Percentiles rank a stretch among this genome's conserved stretches.
Conservation (phyloP, 2,329 filamentous ascomycete genomes). For the Pseudocercospora fijiensis region DNA sequence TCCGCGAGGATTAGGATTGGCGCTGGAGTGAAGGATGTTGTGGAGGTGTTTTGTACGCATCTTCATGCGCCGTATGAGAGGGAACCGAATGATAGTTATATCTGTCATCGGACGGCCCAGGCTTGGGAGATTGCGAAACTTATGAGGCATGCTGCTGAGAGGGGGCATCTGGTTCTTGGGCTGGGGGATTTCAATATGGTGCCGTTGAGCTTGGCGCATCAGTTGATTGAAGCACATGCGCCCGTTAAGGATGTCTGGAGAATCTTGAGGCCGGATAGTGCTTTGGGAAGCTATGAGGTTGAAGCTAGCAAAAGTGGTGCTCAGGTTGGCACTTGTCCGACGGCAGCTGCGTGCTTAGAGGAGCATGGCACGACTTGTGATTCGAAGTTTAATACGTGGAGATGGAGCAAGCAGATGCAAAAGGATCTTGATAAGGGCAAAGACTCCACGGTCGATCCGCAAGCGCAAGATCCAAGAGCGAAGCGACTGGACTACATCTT, state of each 20-base stretch:
- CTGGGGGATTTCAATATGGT: conserved; percentile 97
- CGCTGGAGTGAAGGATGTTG: conserved; percentile 60
- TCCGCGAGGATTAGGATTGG: conserved; percentile 76
- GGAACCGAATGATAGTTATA: conserved; percentile 77
- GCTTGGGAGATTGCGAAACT: conserved; percentile 93
- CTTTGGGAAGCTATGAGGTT: conserved; percentile 70
- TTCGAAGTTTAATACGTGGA: conserved; percentile 85
- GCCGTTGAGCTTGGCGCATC: conserved; percentile 80
- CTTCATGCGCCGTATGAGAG: conserved; percentile 84
- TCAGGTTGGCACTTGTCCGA: conserved; percentile 57
- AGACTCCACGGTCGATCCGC: conserved; percentile 62
- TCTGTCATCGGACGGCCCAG: conserved; percentile 86
- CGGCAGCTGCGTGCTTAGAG: conserved; percentile 71
- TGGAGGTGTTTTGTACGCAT: conserved; percentile 88
- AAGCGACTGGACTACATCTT: conserved; percentile 96
- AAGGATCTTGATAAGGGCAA: conserved; percentile 65
- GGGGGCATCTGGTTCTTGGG: conserved; percentile 79
- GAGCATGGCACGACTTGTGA: conserved; percentile 89
- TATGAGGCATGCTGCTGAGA: conserved; percentile 74
- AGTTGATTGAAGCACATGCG: conserved; percentile 74
- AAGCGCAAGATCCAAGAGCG: conserved; percentile 68
- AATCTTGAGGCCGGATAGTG: conserved; percentile 77
- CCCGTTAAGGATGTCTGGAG: conserved; percentile 83
- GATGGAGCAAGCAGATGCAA: conserved; percentile 73
- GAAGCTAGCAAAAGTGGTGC: conserved; percentile 65